Base-by-base conservation (phyloP, 345 rosid genomes). In the Capsella bursapastoris region DNA sequence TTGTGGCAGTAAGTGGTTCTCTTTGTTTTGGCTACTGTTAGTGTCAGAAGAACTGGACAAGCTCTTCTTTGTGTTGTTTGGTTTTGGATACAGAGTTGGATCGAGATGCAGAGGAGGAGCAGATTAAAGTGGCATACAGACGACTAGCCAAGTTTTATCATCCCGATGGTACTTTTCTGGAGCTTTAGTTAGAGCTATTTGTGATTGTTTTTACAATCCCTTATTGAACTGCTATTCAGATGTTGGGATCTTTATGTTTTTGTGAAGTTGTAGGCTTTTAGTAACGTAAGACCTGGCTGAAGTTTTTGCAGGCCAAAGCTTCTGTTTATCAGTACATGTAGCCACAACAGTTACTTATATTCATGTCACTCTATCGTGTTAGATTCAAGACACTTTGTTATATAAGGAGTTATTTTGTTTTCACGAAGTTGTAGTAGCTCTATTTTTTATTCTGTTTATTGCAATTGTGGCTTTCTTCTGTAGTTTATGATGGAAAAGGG, bases 401-500 rank as follows among this genome's bases (percentile, higher is more conserved):
- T 37, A 37, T 14, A 44, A 52, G 16, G 62, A 68, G 18, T 56
- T 31, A 31, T 34, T 69, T 31, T 69, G 53, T 57, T 32, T 0
- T 49, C 31, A 8, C 7, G 14, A 29, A n/a, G 43, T 18, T 34
- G 40, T 37, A 13, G 40, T 37, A 13, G 57, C 63, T 59, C 13
- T 29, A 45, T 43, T 49, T 38, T 22, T 55, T n/a, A 6, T 64
- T 62, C 43, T 38, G 43, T 38, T 72, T 73, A 10, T 71, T 67
- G 35, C 5, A 28, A 27, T 76, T 49, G 37, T 15, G 78, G 12
- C 14, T 53, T 76, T 66, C 10, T 2, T 57, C 2, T 78, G 34
- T 82, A 95, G 99, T 91, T 34, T 91, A 95, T 74, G 89, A 95
- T 80, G 97, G 99, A 37, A 87, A 83, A 80, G 99, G 97, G 60